Evolutionary conservation across 2,329 filamentous ascomycete species (phyloP).

Genomic region (Malbranchea zuffiana): DNA sequence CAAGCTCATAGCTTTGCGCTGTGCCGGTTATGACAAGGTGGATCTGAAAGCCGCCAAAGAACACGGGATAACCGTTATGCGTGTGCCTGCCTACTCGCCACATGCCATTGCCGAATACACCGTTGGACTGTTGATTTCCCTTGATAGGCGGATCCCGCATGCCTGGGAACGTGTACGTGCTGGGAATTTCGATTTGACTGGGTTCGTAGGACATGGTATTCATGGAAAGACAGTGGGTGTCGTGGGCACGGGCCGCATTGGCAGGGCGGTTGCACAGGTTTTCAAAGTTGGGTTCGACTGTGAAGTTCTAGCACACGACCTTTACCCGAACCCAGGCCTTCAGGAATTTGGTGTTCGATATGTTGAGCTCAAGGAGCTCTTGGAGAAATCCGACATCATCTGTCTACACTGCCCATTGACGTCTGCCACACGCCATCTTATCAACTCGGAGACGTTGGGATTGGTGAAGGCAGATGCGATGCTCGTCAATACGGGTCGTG

Average conservation of each 20-base stretch:
- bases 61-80: conserved; percentile 51
- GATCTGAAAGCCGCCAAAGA: conserved; percentile 46
- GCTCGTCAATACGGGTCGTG: conserved; percentile 58
- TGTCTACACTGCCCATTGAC: conserved; percentile 57
- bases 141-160: conserved; percentile 57
- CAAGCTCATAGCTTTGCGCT: conserved; percentile 52
- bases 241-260: conserved; percentile 55
- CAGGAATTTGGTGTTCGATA: conserved; percentile 40
- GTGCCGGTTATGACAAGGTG: conserved; percentile 59
- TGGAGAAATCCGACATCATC: conserved; percentile 49
- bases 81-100: conserved; percentile 58
- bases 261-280: conserved; percentile 50
- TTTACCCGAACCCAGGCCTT: conserved; percentile 43
- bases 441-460: conserved; percentile 44
- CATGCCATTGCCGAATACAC: conserved; percentile 61
- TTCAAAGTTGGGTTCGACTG: conserved; percentile 54
- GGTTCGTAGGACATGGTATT: conserved; percentile 48
- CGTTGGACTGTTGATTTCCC: conserved; percentile 55
- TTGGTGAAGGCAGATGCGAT: conserved; percentile 50
- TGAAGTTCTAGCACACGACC: conserved; percentile 50
- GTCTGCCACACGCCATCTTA: conserved; percentile 49
- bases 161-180: conserved; percentile 59
- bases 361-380: conserved; percentile 43
- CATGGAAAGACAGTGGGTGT: conserved; percentile 56
- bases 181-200: conserved; percentile 56